These are phyloP conservation scores for Artomyces pyxidatus DNA, from an alignment of 768 basidiomycete species.

Conservation along the genomic window DNA sequence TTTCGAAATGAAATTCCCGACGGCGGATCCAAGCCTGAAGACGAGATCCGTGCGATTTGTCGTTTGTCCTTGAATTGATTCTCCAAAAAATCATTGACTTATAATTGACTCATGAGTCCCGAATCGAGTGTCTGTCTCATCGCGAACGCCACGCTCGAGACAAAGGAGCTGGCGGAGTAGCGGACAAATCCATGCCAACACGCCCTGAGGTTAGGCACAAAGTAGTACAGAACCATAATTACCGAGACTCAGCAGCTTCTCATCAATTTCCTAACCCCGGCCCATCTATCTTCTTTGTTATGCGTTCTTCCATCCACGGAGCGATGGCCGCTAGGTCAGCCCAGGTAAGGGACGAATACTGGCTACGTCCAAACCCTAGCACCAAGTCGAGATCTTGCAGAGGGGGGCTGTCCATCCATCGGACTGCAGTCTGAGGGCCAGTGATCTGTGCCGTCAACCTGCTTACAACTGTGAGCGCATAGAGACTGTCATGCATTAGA, in stretches of 20 bases:
- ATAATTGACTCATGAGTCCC: no score
- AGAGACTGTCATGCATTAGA: no score
- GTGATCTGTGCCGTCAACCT: conserved; percentile 61
- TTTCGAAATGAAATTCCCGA: background rate
- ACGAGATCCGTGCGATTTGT: no score
- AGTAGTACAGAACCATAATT: background rate
- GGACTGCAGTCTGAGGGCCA: conserved; percentile 33
- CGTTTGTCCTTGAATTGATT: background rate
- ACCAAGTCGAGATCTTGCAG: conserved; percentile 44
- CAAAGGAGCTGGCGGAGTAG: background rate
- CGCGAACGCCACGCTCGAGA: no score
- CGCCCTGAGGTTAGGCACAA: no score
- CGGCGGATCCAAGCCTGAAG: no score
- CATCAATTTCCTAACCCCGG: conserved; percentile 55
- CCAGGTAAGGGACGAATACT: conserved; percentile 67
- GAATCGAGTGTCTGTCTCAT: no score
- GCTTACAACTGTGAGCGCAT: background rate
- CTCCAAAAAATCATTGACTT: background rate
- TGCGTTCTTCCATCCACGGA: conserved; percentile 67
- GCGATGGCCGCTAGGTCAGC: conserved; percentile 63
- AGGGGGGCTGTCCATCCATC: conserved; percentile 25
- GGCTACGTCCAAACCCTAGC: conserved; percentile 39
- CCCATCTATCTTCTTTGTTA: conserved; percentile 60
- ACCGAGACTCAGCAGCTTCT: background rate
- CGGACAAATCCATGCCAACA: background rate